Evolutionary conservation across 768 basidiomycete species (phyloP), one percentile per base, ranked within the genome.

Genomic region (Rhodosporidiobolus odoratus): DNA sequence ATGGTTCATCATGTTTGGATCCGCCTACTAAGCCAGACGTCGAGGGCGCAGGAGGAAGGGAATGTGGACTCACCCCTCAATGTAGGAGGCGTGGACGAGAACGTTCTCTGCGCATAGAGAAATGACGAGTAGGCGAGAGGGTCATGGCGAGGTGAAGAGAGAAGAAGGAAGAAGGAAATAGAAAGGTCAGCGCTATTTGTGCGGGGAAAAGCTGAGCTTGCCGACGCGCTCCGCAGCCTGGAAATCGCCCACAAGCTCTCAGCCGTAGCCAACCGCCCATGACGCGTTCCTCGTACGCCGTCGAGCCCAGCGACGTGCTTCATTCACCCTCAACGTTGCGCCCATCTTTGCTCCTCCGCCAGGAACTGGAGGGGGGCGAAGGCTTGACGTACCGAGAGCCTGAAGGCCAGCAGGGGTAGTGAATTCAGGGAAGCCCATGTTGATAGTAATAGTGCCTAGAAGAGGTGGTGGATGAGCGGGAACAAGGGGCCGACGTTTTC

Each of bases 81-180:
- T 84, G 80, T 95, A 95, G 69, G 91, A 91, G 79, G 90, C 85
- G 78, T 88, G 85, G 66, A 87, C 80, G 77, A 99, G 90, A 85
- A 94, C 91, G 67, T 87, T 79, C 79, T 98, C 43, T 45, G 43
- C 43, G 43, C 12, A 23, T 45, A 45, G 50, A n/a, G 19, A 54
- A 30, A 32, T n/a, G n/a, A n/a, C n/a, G 53, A 52, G 10, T 12
- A 17, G 90, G 78, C 97, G 88, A 35, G 63, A 52, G 9, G 50
- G 50, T 52, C 50, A 52, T n/a, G 50, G 12, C 43, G 43, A 13
- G 43, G 43, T 45, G 43, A 45, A 12, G 13, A 23, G 43, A 23
- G 23, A 45, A 45, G 23, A 12, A 45, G 13, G 43, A n/a, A n/a
- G n/a, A n/a, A n/a, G n/a, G n/a, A n/a, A n/a, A n/a, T n/a, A n/a